Percentiles rank a stretch among this genome's conserved stretches.
phyloP scores from a whole-genome alignment of 352 stramenopile genomes.

The Phytopythium sindhum region DNA sequence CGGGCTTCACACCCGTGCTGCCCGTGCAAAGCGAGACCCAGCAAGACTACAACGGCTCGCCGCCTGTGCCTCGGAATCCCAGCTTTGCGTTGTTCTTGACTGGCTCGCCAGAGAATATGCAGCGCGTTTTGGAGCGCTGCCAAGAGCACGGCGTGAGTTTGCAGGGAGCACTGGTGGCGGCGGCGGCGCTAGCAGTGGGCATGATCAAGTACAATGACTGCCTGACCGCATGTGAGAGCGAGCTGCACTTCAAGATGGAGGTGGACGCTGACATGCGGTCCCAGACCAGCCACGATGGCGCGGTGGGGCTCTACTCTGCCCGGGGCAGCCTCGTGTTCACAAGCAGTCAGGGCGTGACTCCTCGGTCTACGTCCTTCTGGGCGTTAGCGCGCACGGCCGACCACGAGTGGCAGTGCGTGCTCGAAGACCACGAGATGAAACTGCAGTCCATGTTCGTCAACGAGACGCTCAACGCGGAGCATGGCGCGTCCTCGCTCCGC shows the following conservation, averaged over 20 bases:
- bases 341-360: conserved; percentile 39
- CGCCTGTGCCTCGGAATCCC: conserved; percentile 30
- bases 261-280: conserved; percentile 41
- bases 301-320: conserved; percentile 48
- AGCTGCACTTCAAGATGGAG: conserved; percentile 47
- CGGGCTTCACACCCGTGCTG: conserved; percentile 36
- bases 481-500: conserved; percentile 22
- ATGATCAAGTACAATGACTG: conserved; percentile 29
- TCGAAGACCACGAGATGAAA: conserved; percentile 53
- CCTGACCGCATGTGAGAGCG: conserved; percentile 20
- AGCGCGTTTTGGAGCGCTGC: conserved; percentile 31
- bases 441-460: conserved; percentile 62
- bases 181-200: conserved; percentile 41
- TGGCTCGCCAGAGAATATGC: conserved; percentile 39
- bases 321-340: conserved; percentile 45
- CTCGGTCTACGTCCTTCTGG: conserved; percentile 41
- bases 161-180: conserved; percentile 39
- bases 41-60: conserved; percentile 31
- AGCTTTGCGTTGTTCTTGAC: conserved; percentile 46
- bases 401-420: conserved; percentile 34
- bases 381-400: conserved; percentile 48
- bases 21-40: conserved; percentile 35
- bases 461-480: conserved; percentile 46
- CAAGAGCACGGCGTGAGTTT: conserved; percentile 36
- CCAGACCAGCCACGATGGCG: conserved; percentile 13